Evolutionary conservation across 1,284 basidiomycete species (phyloP), one percentile per base, ranked within the genome.

Genomic region (Cryptococcus wingfieldii): DNA sequence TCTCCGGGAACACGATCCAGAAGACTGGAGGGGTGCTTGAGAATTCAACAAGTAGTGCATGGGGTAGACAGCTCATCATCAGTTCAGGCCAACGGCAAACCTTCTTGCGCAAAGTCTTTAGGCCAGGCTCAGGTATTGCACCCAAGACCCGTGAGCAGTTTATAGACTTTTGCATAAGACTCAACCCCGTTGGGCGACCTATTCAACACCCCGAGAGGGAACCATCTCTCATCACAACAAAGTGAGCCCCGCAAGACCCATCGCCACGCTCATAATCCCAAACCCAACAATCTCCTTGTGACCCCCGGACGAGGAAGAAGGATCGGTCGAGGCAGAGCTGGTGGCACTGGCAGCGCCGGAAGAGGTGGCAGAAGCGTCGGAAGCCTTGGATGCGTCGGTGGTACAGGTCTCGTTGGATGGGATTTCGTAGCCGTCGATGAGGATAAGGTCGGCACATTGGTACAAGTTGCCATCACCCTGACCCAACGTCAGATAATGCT

Each of bases 381-480:
- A 6, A 19, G 46, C 23, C 19, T 10, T 49, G 16, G 54, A 49
- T 6, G 51, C 59, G 41, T 61, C 59, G 39, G 37, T 50, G 28
- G 61, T 52, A 70, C 83, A 84, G 5, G 80, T 77, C n/a, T 75
- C 71, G 63, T 77, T 79, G 54, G 74, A 65, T 4, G 80, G 78
- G 19, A 74, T 76, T 10, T 75, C 79, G 61, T 79, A 79, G 64
- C 75, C 79, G 50, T 77, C 80, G 43, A 82, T 79, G 31, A 90
- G 78, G 7, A 84, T 83, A 51, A 90, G 72, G 73, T 90, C 87
- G 46, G 87, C 80, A 68, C 87, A 89, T 84, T 89, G 86, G 77
- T 79, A 88, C 9, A 89, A 79, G 47, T 76, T 65, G 38, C 84
- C 84, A 67, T 90, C 88, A 18, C 85, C 78, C 79, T 87, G 82